Conservation (phyloP, 2,329 filamentous ascomycete species). For the Dryadomyces quercivorus region DNA sequence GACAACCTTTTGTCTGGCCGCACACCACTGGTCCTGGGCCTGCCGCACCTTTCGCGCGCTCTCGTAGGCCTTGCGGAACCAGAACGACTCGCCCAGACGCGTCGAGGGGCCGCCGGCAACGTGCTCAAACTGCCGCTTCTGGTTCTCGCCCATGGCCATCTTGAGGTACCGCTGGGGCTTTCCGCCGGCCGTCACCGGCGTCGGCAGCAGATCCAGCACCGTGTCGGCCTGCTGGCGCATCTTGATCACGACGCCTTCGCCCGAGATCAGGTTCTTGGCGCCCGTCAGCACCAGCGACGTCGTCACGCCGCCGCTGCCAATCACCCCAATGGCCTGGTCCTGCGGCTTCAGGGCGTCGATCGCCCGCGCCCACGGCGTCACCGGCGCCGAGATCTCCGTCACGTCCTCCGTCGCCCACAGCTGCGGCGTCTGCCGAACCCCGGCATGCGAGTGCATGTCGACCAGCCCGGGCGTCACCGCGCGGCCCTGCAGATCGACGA, state of each 20-base stretch:
- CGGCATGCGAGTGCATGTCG: slow-evolving; percentile 33
- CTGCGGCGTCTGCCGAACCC: slow-evolving; percentile 19
- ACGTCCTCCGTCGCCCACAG: slow-evolving; percentile 20
- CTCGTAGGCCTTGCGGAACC: slow-evolving; percentile 25
- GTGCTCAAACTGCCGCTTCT: slow-evolving; percentile 23
- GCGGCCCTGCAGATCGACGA: slow-evolving; percentile 20
- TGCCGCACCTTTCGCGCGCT: slow-evolving; percentile 21
- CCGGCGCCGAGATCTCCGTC: slow-evolving; percentile 25
- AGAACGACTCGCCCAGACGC: slow-evolving; percentile 27
- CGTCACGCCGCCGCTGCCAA: slow-evolving; percentile 31
- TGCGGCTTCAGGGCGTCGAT: slow-evolving; percentile 29
- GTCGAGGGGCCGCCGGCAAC: slow-evolving; percentile 9
- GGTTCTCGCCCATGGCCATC: slow-evolving; percentile 34
- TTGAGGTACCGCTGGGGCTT: slow-evolving; percentile 28
- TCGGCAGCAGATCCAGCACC: slow-evolving; percentile 28
- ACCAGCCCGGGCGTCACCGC: slow-evolving; percentile 30
- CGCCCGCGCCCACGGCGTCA: slow-evolving; percentile 25
- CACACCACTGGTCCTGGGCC: slow-evolving; percentile 22
- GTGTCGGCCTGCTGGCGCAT: slow-evolving; percentile 25
- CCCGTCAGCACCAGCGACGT: slow-evolving; percentile 32
- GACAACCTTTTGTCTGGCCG: too few relatives aligned
- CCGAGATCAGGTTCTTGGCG: slow-evolving; percentile 31
- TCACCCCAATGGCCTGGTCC: slow-evolving; percentile 23
- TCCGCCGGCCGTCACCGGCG: slow-evolving; percentile 16
- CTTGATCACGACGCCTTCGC: slow-evolving; percentile 29